Evolutionary conservation across 495 filamentous ascomycete genomes (phyloP), one percentile per base, ranked within the genome.

Genomic region (Diplogelasinospora grovesii): DNA sequence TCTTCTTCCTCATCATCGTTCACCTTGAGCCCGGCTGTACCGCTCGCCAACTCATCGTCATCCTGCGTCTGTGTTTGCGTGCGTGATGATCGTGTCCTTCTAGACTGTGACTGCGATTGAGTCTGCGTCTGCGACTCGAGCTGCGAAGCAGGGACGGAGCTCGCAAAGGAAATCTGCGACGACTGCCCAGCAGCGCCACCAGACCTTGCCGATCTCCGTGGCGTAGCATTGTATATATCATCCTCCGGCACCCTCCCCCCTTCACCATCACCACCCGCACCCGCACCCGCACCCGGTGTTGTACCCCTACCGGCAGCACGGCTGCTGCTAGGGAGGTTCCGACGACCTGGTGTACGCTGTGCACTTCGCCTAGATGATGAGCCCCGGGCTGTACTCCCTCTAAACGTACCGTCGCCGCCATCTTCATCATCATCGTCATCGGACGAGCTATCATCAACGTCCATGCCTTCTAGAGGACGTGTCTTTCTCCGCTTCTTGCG

Each of bases 401-500:
- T 41, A 51, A 60, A 8, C 9, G 33, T 39, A 20, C 46, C 53
- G 10, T 52, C 48, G 31, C 58, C 66, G 36, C 63, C 66, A 22
- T 57, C 59, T 21, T 47, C 44, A 22, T 66, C 64, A 5, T 59
- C 63, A 11, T 64, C 56, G 36, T 54, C 59, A 26, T 64, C 61
- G 0, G 52, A 57, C 16, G 23, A 29, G n/a, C 32, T 38, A 24
- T 38, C 43, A 5, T 30, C 23, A 28, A 52, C 57, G 19, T 52
- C 53, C n/a, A 60, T 59, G 30, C 43, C 41, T 40, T 69, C 66
- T 10, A 56, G 40, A 7, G 61, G 61, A 11, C 62, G 60, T 5
- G 69, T 79, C 36, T 74, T 74, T 14, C 82, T 69, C 16, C 77
- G 67, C 46, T 81, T 81, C 68, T 89, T 90, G 45, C 80, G 75